A percentile compares a stretch with the other conserved stretches of the same genome.
These are phyloP conservation scores for Debaryomyces subglobosus DNA, from an alignment of 1,139 yeast species.

Conservation along the genomic window DNA sequence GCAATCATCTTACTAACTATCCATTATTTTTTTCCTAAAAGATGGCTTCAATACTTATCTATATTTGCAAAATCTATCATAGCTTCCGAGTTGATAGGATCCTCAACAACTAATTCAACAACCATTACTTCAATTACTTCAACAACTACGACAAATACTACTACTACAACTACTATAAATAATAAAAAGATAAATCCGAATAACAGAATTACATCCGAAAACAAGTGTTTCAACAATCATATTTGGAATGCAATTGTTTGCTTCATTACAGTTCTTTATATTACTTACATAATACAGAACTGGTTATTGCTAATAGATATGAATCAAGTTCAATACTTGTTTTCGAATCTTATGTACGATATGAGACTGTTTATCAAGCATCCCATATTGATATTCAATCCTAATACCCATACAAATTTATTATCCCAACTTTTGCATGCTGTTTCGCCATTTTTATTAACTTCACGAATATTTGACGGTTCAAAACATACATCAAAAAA, in stretches of 20 bases:
- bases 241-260: slow-evolving; percentile 32
- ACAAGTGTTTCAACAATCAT: slow-evolving; percentile 22
- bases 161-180: slow-evolving; percentile 19
- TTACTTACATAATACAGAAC: slow-evolving; percentile 26
- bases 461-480: slow-evolving; percentile 3
- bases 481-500: background rate
- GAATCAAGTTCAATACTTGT: background rate
- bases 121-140: slow-evolving; percentile 26
- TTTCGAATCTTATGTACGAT: background rate
- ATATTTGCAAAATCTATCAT: slow-evolving; percentile 53
- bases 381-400: slow-evolving; percentile 1
- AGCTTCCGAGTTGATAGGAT: slow-evolving; percentile 54
- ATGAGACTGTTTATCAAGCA: background rate
- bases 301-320: slow-evolving; percentile 3
- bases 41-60: slow-evolving; percentile 41
- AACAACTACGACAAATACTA: slow-evolving; percentile 14
- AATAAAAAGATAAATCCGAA: slow-evolving; percentile 7
- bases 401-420: slow-evolving; percentile 1
- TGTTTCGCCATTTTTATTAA: slow-evolving; percentile 6
- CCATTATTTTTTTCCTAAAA: slow-evolving; percentile 33
- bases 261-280: slow-evolving; percentile 32
- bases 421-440: slow-evolving; percentile 2
- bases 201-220: slow-evolving; percentile 21
- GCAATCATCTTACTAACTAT: slow-evolving; percentile 33
- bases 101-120: slow-evolving; percentile 23